A percentile compares a stretch with the other conserved stretches of the same genome.
Conservation (phyloP, 2,329 filamentous ascomycete species). For the Escovopsis sp. region DNA sequence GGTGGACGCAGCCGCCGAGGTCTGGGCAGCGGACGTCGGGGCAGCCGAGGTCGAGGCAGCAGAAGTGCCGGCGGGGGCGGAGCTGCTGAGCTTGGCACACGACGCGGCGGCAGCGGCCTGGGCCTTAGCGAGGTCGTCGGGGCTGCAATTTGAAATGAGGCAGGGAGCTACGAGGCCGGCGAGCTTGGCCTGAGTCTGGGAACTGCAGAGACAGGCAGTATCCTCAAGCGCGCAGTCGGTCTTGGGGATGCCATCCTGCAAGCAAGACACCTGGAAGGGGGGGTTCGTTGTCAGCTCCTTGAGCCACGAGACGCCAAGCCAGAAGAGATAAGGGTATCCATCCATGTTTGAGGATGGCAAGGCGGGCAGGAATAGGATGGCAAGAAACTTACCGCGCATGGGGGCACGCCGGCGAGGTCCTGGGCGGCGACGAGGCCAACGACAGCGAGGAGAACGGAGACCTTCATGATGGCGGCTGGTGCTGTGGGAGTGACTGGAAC, state of each 20-base stretch:
- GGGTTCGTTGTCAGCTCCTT: no score
- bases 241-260: slow-evolving; percentile 18
- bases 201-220: slow-evolving; percentile 23
- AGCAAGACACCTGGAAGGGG: slow-evolving; percentile 16
- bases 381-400: slow-evolving; percentile 24
- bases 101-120: slow-evolving; percentile 15
- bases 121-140: slow-evolving; percentile 16
- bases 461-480: slow-evolving; percentile 24
- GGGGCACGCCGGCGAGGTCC: slow-evolving; percentile 19
- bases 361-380: background rate
- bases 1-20: no score
- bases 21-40: slow-evolving; percentile 2
- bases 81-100: slow-evolving; percentile 11
- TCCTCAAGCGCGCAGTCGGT: slow-evolving; percentile 22
- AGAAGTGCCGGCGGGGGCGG: background rate
- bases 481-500: slow-evolving; percentile 1
- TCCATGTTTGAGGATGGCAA: background rate
- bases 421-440: slow-evolving; percentile 24
- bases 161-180: slow-evolving; percentile 15
- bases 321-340: no score
- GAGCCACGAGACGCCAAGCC: no score
- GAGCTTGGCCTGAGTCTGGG: slow-evolving; percentile 17
- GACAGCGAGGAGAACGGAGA: slow-evolving; percentile 16
- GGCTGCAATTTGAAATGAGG: slow-evolving; percentile 19
- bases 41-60: slow-evolving; percentile 1